Conservation (phyloP, 1,284 basidiomycete genomes). For the Laetiporus sulphureus region DNA sequence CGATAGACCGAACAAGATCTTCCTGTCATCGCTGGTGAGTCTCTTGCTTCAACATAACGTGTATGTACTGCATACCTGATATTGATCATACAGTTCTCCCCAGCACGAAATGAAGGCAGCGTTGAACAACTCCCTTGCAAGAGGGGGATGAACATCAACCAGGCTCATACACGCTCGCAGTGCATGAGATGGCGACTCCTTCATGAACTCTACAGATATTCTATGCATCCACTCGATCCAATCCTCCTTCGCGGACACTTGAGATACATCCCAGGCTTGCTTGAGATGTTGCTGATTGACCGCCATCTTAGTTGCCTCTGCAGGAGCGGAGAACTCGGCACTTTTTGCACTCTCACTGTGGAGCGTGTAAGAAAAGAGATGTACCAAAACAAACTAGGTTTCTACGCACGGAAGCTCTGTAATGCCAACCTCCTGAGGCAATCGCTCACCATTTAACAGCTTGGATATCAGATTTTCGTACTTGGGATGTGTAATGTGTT, state of each 20-base stretch:
- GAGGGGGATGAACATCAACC: conserved; percentile 86
- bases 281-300: conserved; percentile 99
- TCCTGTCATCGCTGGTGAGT: too few species aligned
- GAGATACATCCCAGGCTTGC: conserved; percentile 92
- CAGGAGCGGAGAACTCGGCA: conserved; percentile 70
- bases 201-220: conserved; percentile 94
- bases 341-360: conserved; percentile 48
- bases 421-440: conserved; percentile 71
- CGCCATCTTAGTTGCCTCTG: conserved; percentile 82
- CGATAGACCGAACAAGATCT: conserved; percentile 88
- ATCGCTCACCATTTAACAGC: conserved; percentile 86
- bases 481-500: conserved; percentile 77
- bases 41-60: too few species aligned
- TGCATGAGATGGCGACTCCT: conserved; percentile 96
- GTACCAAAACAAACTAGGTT: conserved; percentile 1
- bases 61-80: conserved; percentile 84
- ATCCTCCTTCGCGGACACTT: conserved; percentile 77
- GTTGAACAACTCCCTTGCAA: conserved; percentile 96
- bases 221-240: conserved; percentile 97
- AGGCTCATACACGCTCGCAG: conserved; percentile 93
- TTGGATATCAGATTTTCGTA: conserved; percentile 90
- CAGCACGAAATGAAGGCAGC: conserved; percentile 98
- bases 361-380: background rate
- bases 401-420: conserved; percentile 50
- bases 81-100: conserved; percentile 94